Evolutionary conservation across 306 rosid species (phyloP), one percentile per base, ranked within the genome.

Genomic region (Cicer judaicum): DNA sequence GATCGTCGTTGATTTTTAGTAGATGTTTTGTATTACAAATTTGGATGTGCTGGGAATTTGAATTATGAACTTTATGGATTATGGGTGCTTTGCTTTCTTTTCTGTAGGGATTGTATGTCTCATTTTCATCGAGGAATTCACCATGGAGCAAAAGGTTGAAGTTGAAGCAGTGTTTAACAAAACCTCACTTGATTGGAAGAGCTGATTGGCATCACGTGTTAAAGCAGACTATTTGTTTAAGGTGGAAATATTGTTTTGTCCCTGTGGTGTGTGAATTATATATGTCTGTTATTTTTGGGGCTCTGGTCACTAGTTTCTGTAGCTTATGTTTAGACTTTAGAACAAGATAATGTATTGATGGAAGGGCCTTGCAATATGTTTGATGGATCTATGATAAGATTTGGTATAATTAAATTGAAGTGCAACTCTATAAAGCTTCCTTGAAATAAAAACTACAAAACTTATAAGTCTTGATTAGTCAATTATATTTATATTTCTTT

Each of bases 41-140:
- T 53, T 12, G 60, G 65, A 15, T 76, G 48, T 14, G n/a, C 1
- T 15, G 40, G 29, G 21, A 29, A 41, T 73, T 21, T 78, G 55
- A 73, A 54, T 11, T 46, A 6, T 78, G 42, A 62, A 48, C 41
- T 73, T 69, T 7, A 34, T 77, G 11, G 61, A 50, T 69, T 7
- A 34, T 77, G 8, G 61, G 42, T 82, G 40, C 14, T 41, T 63
- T 38, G 29, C n/a, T 55, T 81, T 47, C 2, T 78, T 62, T 38
- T 62, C 74, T 73, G 41, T 82, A 93, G 98, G 91, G 91, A 70
- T 82, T 90, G 55, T 85, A 79, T 85, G 85, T 74, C 55, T 82
- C 83, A 21, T 73, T 71, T 46, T 87, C 86, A 47, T 72, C 90
- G 0, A 80, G 86, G 64, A 69, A 81, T 18, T 79, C 80, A 34